A percentile compares a stretch with the other conserved stretches of the same genome.
These are phyloP conservation scores for Limonium bicolor DNA, from an alignment of 148 eudicot genomes.

Conservation along the genomic window DNA sequence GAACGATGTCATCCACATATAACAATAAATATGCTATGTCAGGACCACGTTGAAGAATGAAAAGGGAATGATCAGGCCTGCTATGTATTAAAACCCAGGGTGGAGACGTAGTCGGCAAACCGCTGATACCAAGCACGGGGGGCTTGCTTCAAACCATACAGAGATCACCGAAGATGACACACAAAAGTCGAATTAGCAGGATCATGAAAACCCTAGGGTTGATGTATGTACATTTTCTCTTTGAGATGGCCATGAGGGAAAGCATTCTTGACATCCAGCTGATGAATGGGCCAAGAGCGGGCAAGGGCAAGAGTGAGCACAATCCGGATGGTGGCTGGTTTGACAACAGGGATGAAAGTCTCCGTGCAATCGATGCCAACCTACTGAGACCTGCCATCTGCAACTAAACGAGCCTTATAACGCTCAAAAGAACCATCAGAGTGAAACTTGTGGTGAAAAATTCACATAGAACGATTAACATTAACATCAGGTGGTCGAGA, in stretches of 20 bases:
- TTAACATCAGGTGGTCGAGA: background rate
- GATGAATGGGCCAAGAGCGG: background rate
- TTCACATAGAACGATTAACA: background rate
- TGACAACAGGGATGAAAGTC: too few species aligned
- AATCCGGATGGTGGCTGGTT: too few species aligned
- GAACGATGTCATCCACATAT: slow-evolving; percentile 1
- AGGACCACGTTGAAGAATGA: background rate
- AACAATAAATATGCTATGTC: background rate
- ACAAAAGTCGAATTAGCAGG: background rate
- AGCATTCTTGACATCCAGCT: background rate
- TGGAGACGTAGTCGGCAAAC: background rate
- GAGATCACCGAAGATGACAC: background rate
- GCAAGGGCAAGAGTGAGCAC: too few species aligned
- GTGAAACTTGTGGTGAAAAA: background rate
- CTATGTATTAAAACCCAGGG: background rate
- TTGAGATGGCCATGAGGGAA: background rate
- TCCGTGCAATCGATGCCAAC: too few species aligned
- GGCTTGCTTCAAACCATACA: background rate
- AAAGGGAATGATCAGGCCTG: background rate
- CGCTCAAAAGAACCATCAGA: background rate
- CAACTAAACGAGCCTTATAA: background rate
- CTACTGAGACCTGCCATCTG: background rate
- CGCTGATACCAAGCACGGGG: background rate
- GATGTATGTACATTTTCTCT: background rate
- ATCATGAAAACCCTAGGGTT: background rate